Conservation (phyloP, 768 basidiomycete species). For the Ephemerocybe angulata region DNA sequence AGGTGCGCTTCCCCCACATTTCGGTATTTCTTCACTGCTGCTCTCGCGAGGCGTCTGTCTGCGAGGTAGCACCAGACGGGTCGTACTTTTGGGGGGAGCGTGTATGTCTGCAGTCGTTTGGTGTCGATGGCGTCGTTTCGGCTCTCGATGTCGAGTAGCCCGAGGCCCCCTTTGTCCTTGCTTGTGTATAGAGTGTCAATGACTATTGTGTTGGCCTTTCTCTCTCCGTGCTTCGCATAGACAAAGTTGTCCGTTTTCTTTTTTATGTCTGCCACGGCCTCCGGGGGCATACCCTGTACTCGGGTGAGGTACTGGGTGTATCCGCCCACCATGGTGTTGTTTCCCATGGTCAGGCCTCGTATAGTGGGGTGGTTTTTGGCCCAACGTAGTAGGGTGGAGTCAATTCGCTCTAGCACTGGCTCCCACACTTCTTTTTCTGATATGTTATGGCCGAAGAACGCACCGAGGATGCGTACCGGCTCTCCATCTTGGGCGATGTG, state of each 20-base stretch:
- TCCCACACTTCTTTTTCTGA: conserved; percentile 22
- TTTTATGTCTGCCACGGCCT: conserved; percentile 16
- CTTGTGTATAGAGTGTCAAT: conserved; percentile 16
- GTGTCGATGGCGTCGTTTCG: conserved; percentile 25
- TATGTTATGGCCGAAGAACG: conserved; percentile 26
- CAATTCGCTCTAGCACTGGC: conserved; percentile 24
- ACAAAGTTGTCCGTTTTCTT: conserved; percentile 24
- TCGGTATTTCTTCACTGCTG: neutral
- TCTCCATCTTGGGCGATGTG: conserved; percentile 27
- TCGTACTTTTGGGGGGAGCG: conserved; percentile 6
- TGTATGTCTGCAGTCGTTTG: conserved; percentile 22
- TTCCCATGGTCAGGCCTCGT: conserved; percentile 23
- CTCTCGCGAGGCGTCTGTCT: conserved; percentile 18
- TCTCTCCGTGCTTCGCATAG: conserved; percentile 15
- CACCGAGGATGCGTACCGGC: conserved; percentile 28
- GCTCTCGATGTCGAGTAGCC: conserved; percentile 20
- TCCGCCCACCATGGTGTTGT: conserved; percentile 17
- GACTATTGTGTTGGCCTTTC: conserved; percentile 13
- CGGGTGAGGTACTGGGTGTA: conserved; percentile 32
- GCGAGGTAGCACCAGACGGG: conserved; percentile 28
- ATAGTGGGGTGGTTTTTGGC: conserved; percentile 24
- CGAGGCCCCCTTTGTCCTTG: conserved; percentile 19
- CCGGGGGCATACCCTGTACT: conserved; percentile 35
- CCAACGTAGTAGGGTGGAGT: conserved; percentile 19
- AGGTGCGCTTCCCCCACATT: conserved; percentile 3